These are phyloP conservation scores for Aspergillus homomorphus DNA, from an alignment of 495 filamentous ascomycete species.

Conservation along the genomic window DNA sequence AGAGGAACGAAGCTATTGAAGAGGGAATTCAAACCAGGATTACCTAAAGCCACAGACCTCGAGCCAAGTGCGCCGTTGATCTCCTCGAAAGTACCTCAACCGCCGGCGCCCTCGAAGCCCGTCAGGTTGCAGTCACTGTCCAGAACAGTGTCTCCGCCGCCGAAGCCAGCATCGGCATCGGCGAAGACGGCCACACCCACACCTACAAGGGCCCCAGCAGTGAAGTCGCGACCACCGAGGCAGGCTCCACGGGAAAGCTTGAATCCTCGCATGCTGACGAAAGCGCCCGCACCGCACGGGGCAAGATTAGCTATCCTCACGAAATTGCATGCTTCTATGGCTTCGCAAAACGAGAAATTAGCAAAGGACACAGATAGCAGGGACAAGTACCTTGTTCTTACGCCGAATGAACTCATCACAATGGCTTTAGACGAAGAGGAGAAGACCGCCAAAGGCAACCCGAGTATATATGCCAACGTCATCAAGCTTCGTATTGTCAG, in stretches of 20 bases:
- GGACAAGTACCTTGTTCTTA: conserved; percentile 58
- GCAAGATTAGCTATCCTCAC: conserved; percentile 65
- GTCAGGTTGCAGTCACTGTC: conserved; percentile 21
- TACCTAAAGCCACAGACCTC: not conserved
- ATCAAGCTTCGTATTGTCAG: conserved; percentile 74
- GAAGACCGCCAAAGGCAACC: conserved; percentile 61
- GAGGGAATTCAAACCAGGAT: not conserved
- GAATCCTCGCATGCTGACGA: conserved; percentile 76
- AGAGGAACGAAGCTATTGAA: not conserved
- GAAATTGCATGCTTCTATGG: conserved; percentile 70
- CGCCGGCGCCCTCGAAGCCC: not conserved
- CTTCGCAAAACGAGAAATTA: conserved; percentile 62
- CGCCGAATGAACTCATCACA: conserved; percentile 66
- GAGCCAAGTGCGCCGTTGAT: not conserved
- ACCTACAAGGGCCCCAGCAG: not conserved
- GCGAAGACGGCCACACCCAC: conserved; percentile 22
- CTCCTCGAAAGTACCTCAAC: not conserved
- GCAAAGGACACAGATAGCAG: conserved; percentile 48
- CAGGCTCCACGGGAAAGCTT: conserved; percentile 51
- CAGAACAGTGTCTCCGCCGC: conserved; percentile 42
- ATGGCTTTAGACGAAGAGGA: conserved; percentile 85
- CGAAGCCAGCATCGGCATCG: conserved; percentile 17
- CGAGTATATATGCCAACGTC: conserved; percentile 71
- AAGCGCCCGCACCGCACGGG: conserved; percentile 66
- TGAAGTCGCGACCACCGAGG: conserved; percentile 25